A percentile compares a stretch with the other conserved stretches of the same genome.
phyloP scores from a whole-genome alignment of 164 flowering plant genomes.

The Sedum album region DNA sequence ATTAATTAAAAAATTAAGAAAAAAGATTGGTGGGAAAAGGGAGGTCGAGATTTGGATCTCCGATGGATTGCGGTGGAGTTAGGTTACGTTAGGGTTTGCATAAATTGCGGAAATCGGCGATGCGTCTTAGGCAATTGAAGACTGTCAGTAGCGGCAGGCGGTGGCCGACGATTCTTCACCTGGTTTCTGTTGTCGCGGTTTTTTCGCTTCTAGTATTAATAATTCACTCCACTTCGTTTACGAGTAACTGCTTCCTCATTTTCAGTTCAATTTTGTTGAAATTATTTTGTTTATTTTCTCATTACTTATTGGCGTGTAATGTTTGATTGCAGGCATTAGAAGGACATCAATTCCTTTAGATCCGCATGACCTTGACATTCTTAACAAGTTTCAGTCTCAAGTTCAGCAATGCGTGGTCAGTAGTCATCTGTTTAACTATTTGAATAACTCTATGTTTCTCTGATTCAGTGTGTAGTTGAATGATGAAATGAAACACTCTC shows the following conservation, averaged over 20 bases:
- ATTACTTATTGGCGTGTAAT: background rate
- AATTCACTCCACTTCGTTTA: slow-evolving; percentile 42
- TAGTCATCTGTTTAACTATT: too few species aligned
- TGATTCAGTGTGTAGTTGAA: too few species aligned
- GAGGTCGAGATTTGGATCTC: background rate
- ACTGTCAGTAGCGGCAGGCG: slow-evolving; percentile 14
- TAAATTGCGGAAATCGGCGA: background rate
- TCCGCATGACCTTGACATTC: slow-evolving; percentile 22
- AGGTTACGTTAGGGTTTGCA: too few species aligned
- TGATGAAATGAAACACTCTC: too few species aligned
- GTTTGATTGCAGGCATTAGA: slow-evolving; percentile 27
- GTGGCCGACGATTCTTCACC: slow-evolving; percentile 33
- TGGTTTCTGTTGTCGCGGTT: slow-evolving; percentile 42
- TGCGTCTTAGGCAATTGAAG: slow-evolving; percentile 15
- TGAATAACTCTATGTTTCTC: too few species aligned
- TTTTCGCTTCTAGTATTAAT: slow-evolving; percentile 57
- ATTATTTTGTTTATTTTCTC: background rate
- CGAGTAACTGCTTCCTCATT: slow-evolving; percentile 23
- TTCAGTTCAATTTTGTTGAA: too few species aligned
- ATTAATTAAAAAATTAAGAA: too few species aligned
- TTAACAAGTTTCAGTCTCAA: slow-evolving; percentile 58
- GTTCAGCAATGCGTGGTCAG: slow-evolving; percentile 88
- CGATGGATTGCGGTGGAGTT: background rate
- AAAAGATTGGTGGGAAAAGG: background rate
- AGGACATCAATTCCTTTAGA: slow-evolving; percentile 18